Evolutionary conservation across 2,329 filamentous ascomycete species (phyloP).

Genomic region (Fulvia fulva): DNA sequence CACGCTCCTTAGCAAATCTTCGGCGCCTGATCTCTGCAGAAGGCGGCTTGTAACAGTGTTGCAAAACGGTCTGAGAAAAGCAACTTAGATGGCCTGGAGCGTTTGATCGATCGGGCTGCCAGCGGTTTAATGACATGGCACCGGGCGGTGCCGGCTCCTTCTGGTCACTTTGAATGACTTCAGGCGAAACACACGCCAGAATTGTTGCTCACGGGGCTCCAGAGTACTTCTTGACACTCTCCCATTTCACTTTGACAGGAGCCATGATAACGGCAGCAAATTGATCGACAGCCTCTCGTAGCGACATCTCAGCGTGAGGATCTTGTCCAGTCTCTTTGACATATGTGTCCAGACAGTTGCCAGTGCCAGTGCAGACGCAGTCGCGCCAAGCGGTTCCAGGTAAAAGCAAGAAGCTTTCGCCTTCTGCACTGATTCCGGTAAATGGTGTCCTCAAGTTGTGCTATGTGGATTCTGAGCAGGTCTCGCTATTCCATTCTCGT

Average conservation of each 20-base stretch:
- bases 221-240: background rate
- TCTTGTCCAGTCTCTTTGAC: conserved; percentile 1
- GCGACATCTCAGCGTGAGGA: background rate
- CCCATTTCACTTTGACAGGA: background rate
- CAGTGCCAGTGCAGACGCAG: conserved; percentile 28
- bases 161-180: too few relatives aligned
- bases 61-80: too few relatives aligned
- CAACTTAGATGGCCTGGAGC: too few relatives aligned
- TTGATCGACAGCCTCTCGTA: background rate
- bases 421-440: conserved; percentile 37
- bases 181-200: too few relatives aligned
- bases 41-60: too few relatives aligned
- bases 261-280: background rate
- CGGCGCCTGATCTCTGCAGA: too few relatives aligned
- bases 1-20: too few relatives aligned
- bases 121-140: too few relatives aligned
- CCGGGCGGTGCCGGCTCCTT: too few relatives aligned
- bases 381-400: conserved; percentile 44
- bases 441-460: conserved; percentile 27
- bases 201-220: background rate
- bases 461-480: conserved; percentile 43
- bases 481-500: conserved; percentile 36
- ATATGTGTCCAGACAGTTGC: background rate
- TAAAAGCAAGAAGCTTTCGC: conserved; percentile 43
- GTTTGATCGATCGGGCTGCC: too few relatives aligned